A percentile compares a stretch with the other conserved stretches of the same genome.
These are phyloP conservation scores for Beauveria medogensis DNA, from an alignment of 2,329 filamentous ascomycete species.

Conservation along the genomic window DNA sequence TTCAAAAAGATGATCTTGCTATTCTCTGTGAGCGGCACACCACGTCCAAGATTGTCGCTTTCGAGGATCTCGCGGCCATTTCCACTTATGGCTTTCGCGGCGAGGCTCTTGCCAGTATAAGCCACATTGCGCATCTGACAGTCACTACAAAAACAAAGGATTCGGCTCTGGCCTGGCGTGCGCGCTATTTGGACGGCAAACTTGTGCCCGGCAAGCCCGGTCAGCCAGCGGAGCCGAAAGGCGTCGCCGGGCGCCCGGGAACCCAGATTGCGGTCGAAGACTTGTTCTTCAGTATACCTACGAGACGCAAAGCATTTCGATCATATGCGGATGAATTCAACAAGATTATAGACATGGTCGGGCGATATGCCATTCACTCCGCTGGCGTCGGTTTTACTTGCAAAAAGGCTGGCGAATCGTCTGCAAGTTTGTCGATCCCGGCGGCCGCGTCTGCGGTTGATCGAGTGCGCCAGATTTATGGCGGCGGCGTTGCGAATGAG, in stretches of 20 bases:
- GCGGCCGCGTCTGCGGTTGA: slow-evolving; percentile 65
- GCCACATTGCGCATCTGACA: slow-evolving; percentile 91
- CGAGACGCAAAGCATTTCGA: slow-evolving; percentile 78
- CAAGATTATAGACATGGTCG: slow-evolving; percentile 93
- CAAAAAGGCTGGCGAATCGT: slow-evolving; percentile 89
- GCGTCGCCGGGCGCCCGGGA: slow-evolving; percentile 76
- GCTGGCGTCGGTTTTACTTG: slow-evolving; percentile 88
- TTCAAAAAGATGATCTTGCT: slow-evolving; percentile 85
- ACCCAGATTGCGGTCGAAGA: slow-evolving; percentile 97
- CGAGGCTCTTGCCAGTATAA: slow-evolving; percentile 93
- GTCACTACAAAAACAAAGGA: slow-evolving; percentile 91
- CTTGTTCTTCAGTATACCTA: slow-evolving; percentile 93
- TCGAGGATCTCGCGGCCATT: slow-evolving; percentile 85
- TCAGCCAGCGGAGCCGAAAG: slow-evolving; percentile 76
- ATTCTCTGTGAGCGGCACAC: slow-evolving; percentile 96
- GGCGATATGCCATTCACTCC: slow-evolving; percentile 89
- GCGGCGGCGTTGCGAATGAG: slow-evolving; percentile 76
- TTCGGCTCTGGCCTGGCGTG: slow-evolving; percentile 83
- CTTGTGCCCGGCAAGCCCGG: slow-evolving; percentile 79
- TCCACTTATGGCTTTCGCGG: slow-evolving; percentile 96
- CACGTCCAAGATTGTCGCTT: slow-evolving; percentile 88
- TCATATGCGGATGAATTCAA: slow-evolving; percentile 92
- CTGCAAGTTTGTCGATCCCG: slow-evolving; percentile 72
- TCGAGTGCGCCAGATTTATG: slow-evolving; percentile 85
- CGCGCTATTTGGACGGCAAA: slow-evolving; percentile 76